phyloP scores from a whole-genome alignment of 805 yeast genomes.

The Lipomyces yamadae region DNA sequence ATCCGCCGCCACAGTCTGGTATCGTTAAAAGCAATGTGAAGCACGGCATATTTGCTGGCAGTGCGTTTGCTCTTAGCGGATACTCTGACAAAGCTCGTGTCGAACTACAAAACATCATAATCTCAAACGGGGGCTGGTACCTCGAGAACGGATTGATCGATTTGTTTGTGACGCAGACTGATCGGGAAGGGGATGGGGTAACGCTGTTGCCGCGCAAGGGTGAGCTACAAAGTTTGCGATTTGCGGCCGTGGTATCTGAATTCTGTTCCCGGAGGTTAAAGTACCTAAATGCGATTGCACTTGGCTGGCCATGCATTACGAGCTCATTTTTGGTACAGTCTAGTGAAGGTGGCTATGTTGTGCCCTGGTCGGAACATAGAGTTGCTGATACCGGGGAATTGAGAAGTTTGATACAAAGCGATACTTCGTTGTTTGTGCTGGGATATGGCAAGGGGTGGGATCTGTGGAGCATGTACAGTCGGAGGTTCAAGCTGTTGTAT shows the following conservation, averaged over 20 bases:
- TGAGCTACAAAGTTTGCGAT: slow-evolving; percentile 7
- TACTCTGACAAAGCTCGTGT: slow-evolving; percentile 1
- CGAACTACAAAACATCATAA: slow-evolving; percentile 8
- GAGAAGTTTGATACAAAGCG: background rate
- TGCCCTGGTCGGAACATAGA: slow-evolving; percentile 28
- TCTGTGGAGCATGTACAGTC: slow-evolving; percentile 15
- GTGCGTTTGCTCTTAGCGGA: slow-evolving; percentile 31
- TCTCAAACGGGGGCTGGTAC: slow-evolving; percentile 28
- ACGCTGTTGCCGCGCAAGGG: slow-evolving; percentile 8
- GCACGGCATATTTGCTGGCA: slow-evolving; percentile 16
- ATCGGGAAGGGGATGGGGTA: background rate
- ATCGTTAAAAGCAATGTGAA: slow-evolving; percentile 1
- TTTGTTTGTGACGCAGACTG: slow-evolving; percentile 13
- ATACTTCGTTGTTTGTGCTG: background rate
- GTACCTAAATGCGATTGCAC: slow-evolving; percentile 34
- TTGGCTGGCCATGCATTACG: slow-evolving; percentile 38
- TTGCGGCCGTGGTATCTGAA: slow-evolving; percentile 31
- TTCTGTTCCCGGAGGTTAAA: slow-evolving; percentile 24
- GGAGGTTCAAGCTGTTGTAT: slow-evolving; percentile 13
- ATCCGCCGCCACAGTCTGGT: background rate
- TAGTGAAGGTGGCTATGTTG: slow-evolving; percentile 11
- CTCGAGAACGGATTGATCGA: slow-evolving; percentile 28
- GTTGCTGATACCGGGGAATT: slow-evolving; percentile 1
- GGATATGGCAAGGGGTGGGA: slow-evolving; percentile 17
- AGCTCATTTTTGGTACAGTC: slow-evolving; percentile 24